Conservation (phyloP, 768 basidiomycete genomes). For the Kwoniella pini region DNA sequence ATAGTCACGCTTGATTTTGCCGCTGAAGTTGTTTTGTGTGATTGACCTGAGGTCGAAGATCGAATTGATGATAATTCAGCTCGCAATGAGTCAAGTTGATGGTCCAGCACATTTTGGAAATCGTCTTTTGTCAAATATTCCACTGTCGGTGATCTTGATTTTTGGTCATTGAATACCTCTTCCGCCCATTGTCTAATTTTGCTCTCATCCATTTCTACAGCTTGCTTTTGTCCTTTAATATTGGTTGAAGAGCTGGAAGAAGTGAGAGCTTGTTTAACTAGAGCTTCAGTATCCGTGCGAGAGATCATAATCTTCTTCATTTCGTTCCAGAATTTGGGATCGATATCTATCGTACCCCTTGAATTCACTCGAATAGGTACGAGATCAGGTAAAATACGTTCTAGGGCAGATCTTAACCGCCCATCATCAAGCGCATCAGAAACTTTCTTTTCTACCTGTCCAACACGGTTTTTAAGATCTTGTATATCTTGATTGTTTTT, state of each 20-base stretch:
- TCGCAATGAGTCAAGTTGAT: slow-evolving; percentile 49
- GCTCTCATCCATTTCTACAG: slow-evolving; percentile 47
- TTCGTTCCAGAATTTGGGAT: slow-evolving; percentile 57
- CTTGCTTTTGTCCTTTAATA: neutral
- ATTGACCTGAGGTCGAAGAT: neutral
- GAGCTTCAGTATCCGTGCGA: slow-evolving; percentile 34
- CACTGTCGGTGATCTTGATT: slow-evolving; percentile 29
- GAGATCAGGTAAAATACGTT: slow-evolving; percentile 54
- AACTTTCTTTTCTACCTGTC: slow-evolving; percentile 46
- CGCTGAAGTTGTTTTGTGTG: neutral
- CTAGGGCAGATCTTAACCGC: slow-evolving; percentile 49
- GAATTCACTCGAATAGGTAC: slow-evolving; percentile 52
- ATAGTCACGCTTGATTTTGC: slow-evolving; percentile 22
- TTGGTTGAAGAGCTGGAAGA: neutral
- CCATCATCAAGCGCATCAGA: slow-evolving; percentile 46
- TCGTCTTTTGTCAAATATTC: slow-evolving; percentile 49
- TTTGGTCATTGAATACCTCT: slow-evolving; percentile 37
- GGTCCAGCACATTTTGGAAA: slow-evolving; percentile 53
- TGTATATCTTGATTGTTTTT: slow-evolving; percentile 32
- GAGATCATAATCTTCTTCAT: slow-evolving; percentile 55
- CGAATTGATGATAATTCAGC: slow-evolving; percentile 10
- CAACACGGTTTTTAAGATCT: slow-evolving; percentile 37
- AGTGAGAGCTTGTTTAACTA: slow-evolving; percentile 37
- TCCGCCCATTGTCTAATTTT: slow-evolving; percentile 51
- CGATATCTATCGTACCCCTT: slow-evolving; percentile 44